Evolutionary conservation across 2,329 filamentous ascomycete species (phyloP).

Genomic region (Cercospora sp.): DNA sequence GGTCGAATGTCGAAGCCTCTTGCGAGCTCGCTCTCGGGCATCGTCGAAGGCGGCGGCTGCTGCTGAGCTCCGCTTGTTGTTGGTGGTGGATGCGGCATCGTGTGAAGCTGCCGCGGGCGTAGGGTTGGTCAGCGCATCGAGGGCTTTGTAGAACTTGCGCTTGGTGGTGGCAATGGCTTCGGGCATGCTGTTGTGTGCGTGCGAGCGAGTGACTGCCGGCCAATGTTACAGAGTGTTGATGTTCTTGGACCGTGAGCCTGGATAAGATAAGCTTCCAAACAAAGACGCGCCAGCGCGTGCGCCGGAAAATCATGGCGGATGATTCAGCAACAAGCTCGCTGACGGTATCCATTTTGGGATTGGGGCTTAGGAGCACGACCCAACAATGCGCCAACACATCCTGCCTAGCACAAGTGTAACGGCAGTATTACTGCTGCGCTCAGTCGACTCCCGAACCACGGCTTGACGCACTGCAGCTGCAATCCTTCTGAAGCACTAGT

Average conservation of each 20-base stretch:
- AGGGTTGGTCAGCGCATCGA: conserved; percentile 58
- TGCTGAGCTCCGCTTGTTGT: conserved; percentile 25
- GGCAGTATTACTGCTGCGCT: neutral
- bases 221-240: neutral
- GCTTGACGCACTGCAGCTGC: neutral
- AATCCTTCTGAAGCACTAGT: neutral
- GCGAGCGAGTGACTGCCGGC: neutral
- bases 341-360: neutral
- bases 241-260: neutral
- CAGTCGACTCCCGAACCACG: neutral
- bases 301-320: neutral
- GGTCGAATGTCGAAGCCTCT: conserved; percentile 36
- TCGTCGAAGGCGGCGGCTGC: conserved; percentile 28
- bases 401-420: neutral
- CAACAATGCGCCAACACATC: neutral
- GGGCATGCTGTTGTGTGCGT: conserved; percentile 33
- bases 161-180: conserved; percentile 73
- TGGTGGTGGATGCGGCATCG: conserved; percentile 36
- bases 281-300: neutral
- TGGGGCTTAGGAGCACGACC: neutral
- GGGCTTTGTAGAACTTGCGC: conserved; percentile 75
- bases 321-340: neutral
- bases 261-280: neutral
- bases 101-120: conserved; percentile 42
- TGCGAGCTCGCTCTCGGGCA: conserved; percentile 33